Conservation (phyloP, 179 eudicot species). For the Pouteria campechiana region DNA sequence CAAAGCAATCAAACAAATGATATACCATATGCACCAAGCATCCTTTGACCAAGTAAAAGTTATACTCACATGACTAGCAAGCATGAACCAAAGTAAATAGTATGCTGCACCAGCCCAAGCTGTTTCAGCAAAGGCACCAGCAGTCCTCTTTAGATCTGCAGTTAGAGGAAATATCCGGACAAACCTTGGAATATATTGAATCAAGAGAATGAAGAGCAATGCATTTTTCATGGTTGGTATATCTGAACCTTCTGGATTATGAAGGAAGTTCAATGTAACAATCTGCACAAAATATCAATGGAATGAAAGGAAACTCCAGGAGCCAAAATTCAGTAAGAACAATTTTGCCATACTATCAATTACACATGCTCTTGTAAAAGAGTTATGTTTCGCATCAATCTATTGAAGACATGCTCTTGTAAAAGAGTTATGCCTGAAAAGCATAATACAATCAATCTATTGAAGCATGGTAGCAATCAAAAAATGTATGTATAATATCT, state of each 20-base stretch:
- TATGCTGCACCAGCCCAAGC: conserved; percentile 99
- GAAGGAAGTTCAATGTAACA: conserved; percentile 77
- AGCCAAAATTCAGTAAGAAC: no score
- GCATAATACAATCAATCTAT: no score
- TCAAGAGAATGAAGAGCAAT: conserved; percentile 50
- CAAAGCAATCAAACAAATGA: no score
- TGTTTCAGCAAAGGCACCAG: conserved; percentile 95
- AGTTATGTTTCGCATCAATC: no score
- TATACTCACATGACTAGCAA: conserved; percentile 84
- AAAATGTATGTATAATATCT: no score
- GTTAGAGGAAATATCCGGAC: conserved; percentile 57
- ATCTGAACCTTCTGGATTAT: conserved; percentile 56
- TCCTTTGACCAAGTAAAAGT: background rate
- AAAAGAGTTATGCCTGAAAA: no score
- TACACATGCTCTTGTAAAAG: no score
- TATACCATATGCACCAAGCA: background rate
- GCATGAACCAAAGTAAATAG: conserved; percentile 86
- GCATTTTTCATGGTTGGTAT: conserved; percentile 79
- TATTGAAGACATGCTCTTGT: no score
- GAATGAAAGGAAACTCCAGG: no score
- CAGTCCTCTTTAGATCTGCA: conserved; percentile 79
- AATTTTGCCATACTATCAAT: no score
- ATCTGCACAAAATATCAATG: conserved; percentile 44
- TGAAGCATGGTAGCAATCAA: no score
- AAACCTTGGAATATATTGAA: conserved; percentile 79